A percentile compares a stretch with the other conserved stretches of the same genome.
phyloP scores from a whole-genome alignment of 2,329 filamentous ascomycete genomes.

The Colletotrichum aenigma region DNA sequence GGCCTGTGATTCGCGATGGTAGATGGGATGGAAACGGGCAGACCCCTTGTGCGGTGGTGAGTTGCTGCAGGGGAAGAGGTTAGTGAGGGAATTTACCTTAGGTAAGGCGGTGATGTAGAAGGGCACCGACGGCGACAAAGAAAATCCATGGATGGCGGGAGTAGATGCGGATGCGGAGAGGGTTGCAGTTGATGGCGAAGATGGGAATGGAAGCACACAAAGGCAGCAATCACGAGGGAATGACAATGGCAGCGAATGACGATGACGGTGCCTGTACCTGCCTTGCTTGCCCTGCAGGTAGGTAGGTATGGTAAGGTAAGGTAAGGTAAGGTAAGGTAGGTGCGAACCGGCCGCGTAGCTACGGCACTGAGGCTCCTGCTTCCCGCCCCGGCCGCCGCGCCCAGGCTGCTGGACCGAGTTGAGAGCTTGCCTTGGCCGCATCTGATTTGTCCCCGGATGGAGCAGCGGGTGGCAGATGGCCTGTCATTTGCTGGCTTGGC shows the following conservation, averaged over 20 bases:
- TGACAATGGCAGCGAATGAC: background rate
- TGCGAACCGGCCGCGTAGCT: slow-evolving; percentile 14
- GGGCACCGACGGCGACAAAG: background rate
- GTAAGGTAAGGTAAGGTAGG: background rate
- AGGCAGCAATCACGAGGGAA: background rate
- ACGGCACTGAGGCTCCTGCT: slow-evolving; percentile 10
- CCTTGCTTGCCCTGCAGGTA: background rate
- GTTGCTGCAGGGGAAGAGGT: slow-evolving; percentile 3
- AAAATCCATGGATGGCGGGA: background rate
- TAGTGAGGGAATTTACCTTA: background rate
- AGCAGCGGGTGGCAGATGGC: slow-evolving; percentile 10
- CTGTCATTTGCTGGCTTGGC: slow-evolving; percentile 15
- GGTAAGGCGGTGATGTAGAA: background rate
- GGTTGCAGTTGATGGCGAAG: background rate
- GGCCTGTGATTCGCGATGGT: background rate
- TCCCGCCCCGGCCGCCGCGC: background rate
- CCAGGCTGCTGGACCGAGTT: slow-evolving; percentile 5
- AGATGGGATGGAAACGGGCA: background rate
- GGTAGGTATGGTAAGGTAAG: background rate
- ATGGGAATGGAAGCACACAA: background rate
- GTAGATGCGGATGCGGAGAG: background rate
- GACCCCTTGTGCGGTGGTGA: background rate
- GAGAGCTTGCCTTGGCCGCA: background rate
- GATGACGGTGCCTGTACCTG: background rate
- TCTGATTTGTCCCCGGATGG: slow-evolving; percentile 6